phyloP scores from a whole-genome alignment of 2,329 filamentous ascomycete species.

The Pseudocercospora fuligena region DNA sequence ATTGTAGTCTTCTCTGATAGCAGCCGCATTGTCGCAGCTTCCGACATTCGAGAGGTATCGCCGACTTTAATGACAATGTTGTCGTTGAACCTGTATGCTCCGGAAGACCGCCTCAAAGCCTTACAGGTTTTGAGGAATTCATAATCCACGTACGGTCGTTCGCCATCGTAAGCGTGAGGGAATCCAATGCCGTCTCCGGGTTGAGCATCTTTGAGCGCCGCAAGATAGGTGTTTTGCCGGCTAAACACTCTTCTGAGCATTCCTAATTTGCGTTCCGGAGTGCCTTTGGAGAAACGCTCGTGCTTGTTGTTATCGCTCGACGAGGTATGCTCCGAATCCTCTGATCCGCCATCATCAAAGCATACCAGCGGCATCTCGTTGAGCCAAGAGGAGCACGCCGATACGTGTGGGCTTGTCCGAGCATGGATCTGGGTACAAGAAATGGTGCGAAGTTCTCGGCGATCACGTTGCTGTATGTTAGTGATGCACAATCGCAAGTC shows the following conservation, averaged over 20 bases:
- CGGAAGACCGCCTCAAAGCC: constrained; percentile 10
- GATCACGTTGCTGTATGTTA: not conserved
- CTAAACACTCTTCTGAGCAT: constrained; percentile 13
- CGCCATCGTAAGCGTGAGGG: constrained; percentile 12
- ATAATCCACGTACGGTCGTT: constrained; percentile 11
- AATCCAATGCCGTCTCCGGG: constrained; percentile 16
- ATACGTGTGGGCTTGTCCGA: not conserved
- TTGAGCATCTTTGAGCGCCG: constrained; percentile 15
- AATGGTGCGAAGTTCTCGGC: not conserved
- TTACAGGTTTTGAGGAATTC: constrained; percentile 19
- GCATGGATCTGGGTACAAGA: not conserved
- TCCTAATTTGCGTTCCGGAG: not conserved
- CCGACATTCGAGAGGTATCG: constrained; percentile 5
- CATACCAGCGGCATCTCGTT: not conserved
- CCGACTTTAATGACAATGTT: constrained; percentile 13
- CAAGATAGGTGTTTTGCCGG: constrained; percentile 6
- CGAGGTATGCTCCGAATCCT: not conserved
- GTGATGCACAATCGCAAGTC: too few relatives aligned
- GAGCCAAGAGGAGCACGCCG: not conserved
- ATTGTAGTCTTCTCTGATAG: constrained; percentile 13
- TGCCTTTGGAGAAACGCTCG: not conserved
- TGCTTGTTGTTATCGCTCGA: not conserved
- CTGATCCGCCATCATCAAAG: not conserved
- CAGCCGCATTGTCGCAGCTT: constrained; percentile 14
- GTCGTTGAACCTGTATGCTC: constrained; percentile 12